A percentile compares a stretch with the other conserved stretches of the same genome.
Conservation (phyloP, 148 eudicot species). For the Diospyros lotus region DNA sequence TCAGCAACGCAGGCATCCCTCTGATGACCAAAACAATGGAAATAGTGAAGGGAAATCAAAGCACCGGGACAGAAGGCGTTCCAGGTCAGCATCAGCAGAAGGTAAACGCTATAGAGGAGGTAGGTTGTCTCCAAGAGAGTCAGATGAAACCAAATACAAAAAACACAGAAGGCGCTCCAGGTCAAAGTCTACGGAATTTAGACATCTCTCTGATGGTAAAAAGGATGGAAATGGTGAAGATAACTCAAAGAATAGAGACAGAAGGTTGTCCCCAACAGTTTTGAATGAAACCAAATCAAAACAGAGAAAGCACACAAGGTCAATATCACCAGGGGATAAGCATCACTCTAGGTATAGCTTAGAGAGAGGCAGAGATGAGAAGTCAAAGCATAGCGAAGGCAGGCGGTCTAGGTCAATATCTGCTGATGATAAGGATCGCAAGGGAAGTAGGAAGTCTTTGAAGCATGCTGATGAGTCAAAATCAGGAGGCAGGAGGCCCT, state of each 20-base stretch:
- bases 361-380: conserved; percentile 38
- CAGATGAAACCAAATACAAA: conserved; percentile 35
- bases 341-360: conserved; percentile 21
- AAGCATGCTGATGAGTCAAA: conserved; percentile 35
- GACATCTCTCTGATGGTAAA: conserved; percentile 25
- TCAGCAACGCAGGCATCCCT: conserved; percentile 32
- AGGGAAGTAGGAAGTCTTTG: conserved; percentile 36
- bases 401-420: conserved; percentile 63
- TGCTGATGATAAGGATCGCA: conserved; percentile 38
- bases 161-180: conserved; percentile 49
- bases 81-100: conserved; percentile 48
- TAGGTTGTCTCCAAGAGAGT: conserved; percentile 19
- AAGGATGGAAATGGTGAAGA: conserved; percentile 34
- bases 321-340: conserved; percentile 42
- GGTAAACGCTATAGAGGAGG: conserved; percentile 24
- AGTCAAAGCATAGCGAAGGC: conserved; percentile 40
- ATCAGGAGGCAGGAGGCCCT: conserved; percentile 40
- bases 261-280: conserved; percentile 41
- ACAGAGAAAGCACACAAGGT: conserved; percentile 46
- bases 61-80: conserved; percentile 28
- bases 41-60: conserved; percentile 38
- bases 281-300: conserved; percentile 37
- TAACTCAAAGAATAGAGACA: conserved; percentile 39
- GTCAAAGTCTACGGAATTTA: conserved; percentile 43
- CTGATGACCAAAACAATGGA: conserved; percentile 25